Base-by-base conservation (phyloP, 2,329 filamentous ascomycete species). In the Shiraia sp. region DNA sequence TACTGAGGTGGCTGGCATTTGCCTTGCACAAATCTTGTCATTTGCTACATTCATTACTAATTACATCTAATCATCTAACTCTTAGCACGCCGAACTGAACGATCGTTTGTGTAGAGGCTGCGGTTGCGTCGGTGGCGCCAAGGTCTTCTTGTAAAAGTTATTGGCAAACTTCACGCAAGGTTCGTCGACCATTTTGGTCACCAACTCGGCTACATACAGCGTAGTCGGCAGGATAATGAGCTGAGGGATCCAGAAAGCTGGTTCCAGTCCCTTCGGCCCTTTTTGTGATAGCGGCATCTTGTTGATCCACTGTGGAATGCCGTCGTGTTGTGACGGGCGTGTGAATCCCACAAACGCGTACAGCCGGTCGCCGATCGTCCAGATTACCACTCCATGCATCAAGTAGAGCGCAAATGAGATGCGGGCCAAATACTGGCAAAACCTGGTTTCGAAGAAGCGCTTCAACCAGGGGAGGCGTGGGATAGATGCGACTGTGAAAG, bases 321-420 rank as follows among this genome's bases (percentile, higher is more conserved):
- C 68, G n/a, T 75, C 58, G 19, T 72, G 59, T 47, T 83, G 76
- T 10, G 71, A 66, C 1, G 74, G 67, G 32, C 76, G 75, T 3
- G 67, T 57, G 71, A 79, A 83, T 8, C 85, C 85, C 0, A 75
- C 74, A 6, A 80, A 80, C 4, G 78, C 74, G 63, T 87, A 87
- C 1, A 88, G 16, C 27, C 84, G 72, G 58, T 88, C 75, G 10
- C 68, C 72, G 7, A 80, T 59, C 10, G 59, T 39, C 59, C 61
- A 65, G 27, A 68, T 57, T 10, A 77, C 69, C 4, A 74, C 73
- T 0, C 80, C 80, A 52, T 83, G 80, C n/a, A 78, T 73, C 6
- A 83, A 69, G 51, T 83, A 83, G 3, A 83, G 69, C 3, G 79
- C 76, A 47, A 78, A 83, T 41, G 77, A 80, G 46, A 82, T 77